These are phyloP conservation scores for Plasmodium relictum DNA, from an alignment of 169 alveolate species.

Conservation along the genomic window DNA sequence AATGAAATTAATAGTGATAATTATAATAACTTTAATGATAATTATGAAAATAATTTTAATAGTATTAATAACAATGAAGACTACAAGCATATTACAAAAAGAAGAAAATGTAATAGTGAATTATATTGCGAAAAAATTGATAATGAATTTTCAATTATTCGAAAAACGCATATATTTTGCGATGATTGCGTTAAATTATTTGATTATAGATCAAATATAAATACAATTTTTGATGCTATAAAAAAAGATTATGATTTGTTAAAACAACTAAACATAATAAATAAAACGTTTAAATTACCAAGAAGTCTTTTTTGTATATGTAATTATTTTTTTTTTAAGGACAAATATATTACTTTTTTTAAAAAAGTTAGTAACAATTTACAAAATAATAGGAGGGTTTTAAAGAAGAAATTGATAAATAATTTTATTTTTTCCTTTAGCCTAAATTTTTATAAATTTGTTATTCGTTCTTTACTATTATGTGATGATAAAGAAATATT, in stretches of 20 bases:
- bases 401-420: constrained; percentile 38
- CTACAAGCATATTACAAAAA: not conserved
- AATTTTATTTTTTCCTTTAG: constrained; percentile 53
- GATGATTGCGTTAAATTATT: constrained; percentile 33
- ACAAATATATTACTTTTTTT: constrained; percentile 47
- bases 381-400: constrained; percentile 31
- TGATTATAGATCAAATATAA: constrained; percentile 23
- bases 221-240: constrained; percentile 16
- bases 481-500: constrained; percentile 53
- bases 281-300: constrained; percentile 21
- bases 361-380: constrained; percentile 35
- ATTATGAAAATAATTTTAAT: not conserved
- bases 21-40: not conserved
- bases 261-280: constrained; percentile 16
- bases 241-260: constrained; percentile 52
- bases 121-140: not conserved
- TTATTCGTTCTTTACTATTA: constrained; percentile 39
- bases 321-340: constrained; percentile 74
- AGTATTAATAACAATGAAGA: not conserved
- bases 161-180: constrained; percentile 66
- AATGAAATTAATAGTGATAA: not conserved
- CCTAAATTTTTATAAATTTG: constrained; percentile 53
- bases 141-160: constrained; percentile 34
- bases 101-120: not conserved
- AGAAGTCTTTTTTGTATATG: constrained; percentile 34